Evolutionary conservation across 1,139 yeast species (phyloP).

Genomic region (Citeromyces siamensis): DNA sequence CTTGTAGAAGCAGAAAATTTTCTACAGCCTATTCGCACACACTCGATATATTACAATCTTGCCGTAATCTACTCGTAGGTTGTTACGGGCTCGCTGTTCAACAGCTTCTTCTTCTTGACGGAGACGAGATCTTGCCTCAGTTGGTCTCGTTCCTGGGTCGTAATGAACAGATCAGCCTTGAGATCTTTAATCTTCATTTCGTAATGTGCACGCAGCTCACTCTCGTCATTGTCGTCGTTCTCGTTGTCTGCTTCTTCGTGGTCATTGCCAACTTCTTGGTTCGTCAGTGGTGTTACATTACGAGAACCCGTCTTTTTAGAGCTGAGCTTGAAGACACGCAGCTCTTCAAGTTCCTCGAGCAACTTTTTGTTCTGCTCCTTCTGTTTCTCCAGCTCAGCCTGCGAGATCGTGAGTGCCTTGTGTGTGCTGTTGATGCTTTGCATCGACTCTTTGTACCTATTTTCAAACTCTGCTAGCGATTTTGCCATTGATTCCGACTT

Average conservation of each 20-base stretch:
- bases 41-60: not conserved
- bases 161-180: slow-evolving; percentile 72
- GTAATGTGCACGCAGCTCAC: slow-evolving; percentile 50
- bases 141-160: slow-evolving; percentile 77
- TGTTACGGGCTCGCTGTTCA: not conserved
- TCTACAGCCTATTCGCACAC: not conserved
- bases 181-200: slow-evolving; percentile 71
- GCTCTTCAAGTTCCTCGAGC: slow-evolving; percentile 56
- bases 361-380: slow-evolving; percentile 44
- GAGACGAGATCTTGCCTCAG: slow-evolving; percentile 51
- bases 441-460: slow-evolving; percentile 57
- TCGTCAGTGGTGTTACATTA: slow-evolving; percentile 18
- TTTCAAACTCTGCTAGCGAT: slow-evolving; percentile 20
- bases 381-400: slow-evolving; percentile 54
- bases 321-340: slow-evolving; percentile 32
- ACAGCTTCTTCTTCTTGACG: slow-evolving; percentile 46
- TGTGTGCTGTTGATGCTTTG: slow-evolving; percentile 66
- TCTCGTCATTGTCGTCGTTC: slow-evolving; percentile 32
- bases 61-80: not conserved
- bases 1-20: not conserved
- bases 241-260: slow-evolving; percentile 8
- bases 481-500: slow-evolving; percentile 18
- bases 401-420: slow-evolving; percentile 61
- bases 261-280: slow-evolving; percentile 25
- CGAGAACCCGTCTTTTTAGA: slow-evolving; percentile 23